phyloP scores from a whole-genome alignment of 805 yeast genomes.

The Kuraishia molischiana region DNA sequence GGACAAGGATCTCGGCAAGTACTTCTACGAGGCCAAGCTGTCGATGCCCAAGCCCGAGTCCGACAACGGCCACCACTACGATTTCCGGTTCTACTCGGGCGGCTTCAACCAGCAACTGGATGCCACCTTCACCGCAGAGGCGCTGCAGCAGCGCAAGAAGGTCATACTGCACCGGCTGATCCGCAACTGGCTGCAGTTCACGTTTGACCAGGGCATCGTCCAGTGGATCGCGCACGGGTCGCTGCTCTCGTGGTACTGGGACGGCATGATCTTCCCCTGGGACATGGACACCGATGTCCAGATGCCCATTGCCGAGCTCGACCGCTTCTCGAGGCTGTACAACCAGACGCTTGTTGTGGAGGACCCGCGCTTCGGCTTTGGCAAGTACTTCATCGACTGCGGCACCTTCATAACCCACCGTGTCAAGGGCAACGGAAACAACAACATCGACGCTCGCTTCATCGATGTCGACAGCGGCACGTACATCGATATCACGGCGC shows the following conservation, averaged over 20 bases:
- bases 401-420: conserved; percentile 48
- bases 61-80: conserved; percentile 1
- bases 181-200: conserved; percentile 33
- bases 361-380: conserved; percentile 20
- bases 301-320: conserved; percentile 42
- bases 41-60: neutral
- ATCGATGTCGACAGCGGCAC: conserved; percentile 63
- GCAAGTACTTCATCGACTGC: conserved; percentile 22
- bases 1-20: conserved; percentile 20
- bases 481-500: conserved; percentile 45
- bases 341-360: conserved; percentile 36
- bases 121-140: neutral
- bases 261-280: conserved; percentile 45
- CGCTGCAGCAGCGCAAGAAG: conserved; percentile 9
- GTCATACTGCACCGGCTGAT: conserved; percentile 29
- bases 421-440: conserved; percentile 44
- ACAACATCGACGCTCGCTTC: conserved; percentile 65
- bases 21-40: conserved; percentile 23
- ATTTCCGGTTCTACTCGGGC: neutral
- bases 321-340: conserved; percentile 27
- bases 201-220: conserved; percentile 26
- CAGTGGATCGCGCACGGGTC: conserved; percentile 31
- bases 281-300: conserved; percentile 45
- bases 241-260: conserved; percentile 35
- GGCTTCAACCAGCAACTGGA: neutral